Conservation (phyloP, 305 asterid genomes). For the Solanum hybrid region DNA sequence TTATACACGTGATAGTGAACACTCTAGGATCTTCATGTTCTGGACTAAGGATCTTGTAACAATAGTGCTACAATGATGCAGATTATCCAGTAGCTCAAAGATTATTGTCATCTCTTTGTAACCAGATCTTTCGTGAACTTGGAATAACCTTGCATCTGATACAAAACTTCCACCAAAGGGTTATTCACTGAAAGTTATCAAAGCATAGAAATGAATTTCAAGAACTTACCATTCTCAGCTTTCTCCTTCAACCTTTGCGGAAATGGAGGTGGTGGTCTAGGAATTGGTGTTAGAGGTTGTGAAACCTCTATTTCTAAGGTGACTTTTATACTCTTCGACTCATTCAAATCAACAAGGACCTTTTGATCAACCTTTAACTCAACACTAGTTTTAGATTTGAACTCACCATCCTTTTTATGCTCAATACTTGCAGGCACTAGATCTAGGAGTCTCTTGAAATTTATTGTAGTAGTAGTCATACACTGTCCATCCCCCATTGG, state of each 20-base stretch:
- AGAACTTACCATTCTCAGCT: neutral
- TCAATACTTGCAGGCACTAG: neutral
- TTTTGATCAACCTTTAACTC: neutral
- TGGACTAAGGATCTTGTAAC: neutral
- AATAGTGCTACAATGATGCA: neutral
- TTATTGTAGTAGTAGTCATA: neutral
- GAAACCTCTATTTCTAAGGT: neutral
- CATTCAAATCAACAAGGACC: neutral
- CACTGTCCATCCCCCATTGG: neutral
- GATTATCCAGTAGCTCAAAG: neutral
- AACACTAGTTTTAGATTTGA: neutral
- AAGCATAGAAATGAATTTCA: neutral
- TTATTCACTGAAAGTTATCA: neutral
- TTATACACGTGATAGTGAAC: neutral
- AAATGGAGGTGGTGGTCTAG: neutral
- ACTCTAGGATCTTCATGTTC: neutral
- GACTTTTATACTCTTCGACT: neutral
- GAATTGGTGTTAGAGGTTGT: neutral
- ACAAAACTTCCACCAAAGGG: neutral
- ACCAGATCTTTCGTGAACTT: neutral
- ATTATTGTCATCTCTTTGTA: neutral
- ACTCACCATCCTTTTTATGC: no score
- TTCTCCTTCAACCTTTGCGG: neutral
- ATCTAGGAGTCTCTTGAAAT: neutral
- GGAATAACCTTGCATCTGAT: neutral